Evolutionary conservation across 257 asterid genomes (phyloP), one percentile per base, ranked within the genome.

Genomic region (Jacaranda mimosifolia): DNA sequence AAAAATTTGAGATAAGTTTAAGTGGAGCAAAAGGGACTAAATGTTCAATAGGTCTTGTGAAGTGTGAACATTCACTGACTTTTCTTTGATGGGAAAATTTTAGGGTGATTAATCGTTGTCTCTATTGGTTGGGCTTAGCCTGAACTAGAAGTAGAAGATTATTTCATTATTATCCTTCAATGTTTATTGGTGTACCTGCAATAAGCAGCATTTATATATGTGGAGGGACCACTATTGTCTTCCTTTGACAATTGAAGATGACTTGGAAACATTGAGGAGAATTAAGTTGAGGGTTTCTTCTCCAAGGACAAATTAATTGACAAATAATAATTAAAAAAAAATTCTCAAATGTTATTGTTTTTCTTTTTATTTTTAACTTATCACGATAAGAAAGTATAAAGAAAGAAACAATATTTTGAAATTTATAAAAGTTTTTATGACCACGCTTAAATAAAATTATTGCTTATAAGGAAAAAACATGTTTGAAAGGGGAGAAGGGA

Each of bases 191-290:
- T 77, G 73, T 72, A 62, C 39, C 13, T 66, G 52, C 32, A 80
- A 68, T 64, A 63, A 39, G 58, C 46, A 72, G 57, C 79, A 72
- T 60, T n/a, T 40, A 15, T 46, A 42, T 43, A 45, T 26, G 36
- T 58, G 21, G 51, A 39, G 74, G 86, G 76, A 32, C 86, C 76
- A 71, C 56, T 67, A 7, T 59, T 78, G 62, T 77, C 60, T 74
- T 65, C 52, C 51, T 39, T 40, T 52, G 26, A 46, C 63, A 1
- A 64, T 40, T 72, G 68, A 80, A 40, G 64, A 65, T 83, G 79
- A 79, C 81, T 75, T 19, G 12, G 9, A 18, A 18, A 72, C 73
- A 66, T 77, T 19, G 9, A 49, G 48, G 42, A 64, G 59, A 40
- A 18, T 72, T 7, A 81, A 26, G 32, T 26, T 1, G 32, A 40